Evolutionary conservation across 2,329 filamentous ascomycete species (phyloP), one percentile per base, ranked within the genome.

Genomic region (Biscogniauxia sp.): DNA sequence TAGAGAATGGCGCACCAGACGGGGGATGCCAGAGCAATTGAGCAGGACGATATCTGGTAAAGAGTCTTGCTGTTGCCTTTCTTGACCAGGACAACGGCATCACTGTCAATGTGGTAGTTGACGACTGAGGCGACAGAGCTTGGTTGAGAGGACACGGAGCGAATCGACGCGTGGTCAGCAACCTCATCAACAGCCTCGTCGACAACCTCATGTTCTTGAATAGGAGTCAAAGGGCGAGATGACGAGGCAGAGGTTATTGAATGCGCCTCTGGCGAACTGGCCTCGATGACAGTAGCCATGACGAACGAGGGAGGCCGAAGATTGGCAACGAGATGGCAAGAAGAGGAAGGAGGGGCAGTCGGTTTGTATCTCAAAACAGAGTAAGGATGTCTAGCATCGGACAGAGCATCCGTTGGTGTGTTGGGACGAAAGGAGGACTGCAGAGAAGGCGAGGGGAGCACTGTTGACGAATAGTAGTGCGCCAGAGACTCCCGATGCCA

Each of bases 1-100:
- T 66, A 67, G 6, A 71, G 20, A 28, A 64, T 54, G 11, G 52
- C 26, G 5, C 66, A 63, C 67, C 68, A 70, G 32, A 66, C 60
- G 5, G 62, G 56, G 9, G 69, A 72, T 1, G 67, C 68, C 19
- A 53, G 59, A 7, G 64, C 61, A 26, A 71, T 8, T 4, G 58
- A 56, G 20, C 56, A 59, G 1, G 66, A 58, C n/a, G 59, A 65
- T 3, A 70, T 67, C 58, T 64, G 61, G 37, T 62, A 69, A 17
- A 53, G 52, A 17, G 56, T 26, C 0, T 49, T 32, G 15, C 56
- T 20, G 0, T 15, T 26, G 23, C 37, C 5, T 20, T 51, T 28
- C 23, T 57, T 28, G 25, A 61, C 58, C 5, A 50, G 51, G 4
- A 64, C 37, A 19, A 54, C 19, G 8, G 55, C 53, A 37, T 66